phyloP scores from a whole-genome alignment of 805 yeast genomes.

The Candida peoriensis region DNA sequence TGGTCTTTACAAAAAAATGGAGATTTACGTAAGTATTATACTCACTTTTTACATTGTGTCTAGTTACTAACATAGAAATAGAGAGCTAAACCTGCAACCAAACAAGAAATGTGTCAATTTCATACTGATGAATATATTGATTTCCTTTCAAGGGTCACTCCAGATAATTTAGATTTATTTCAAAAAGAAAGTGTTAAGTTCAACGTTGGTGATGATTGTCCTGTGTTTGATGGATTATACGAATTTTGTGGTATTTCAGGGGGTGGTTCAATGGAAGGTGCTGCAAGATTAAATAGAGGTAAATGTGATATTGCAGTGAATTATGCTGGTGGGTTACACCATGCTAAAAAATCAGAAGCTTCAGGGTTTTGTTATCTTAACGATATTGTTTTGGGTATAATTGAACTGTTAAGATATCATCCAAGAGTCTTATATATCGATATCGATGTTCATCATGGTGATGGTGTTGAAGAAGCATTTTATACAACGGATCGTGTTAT shows the following conservation, averaged over 20 bases:
- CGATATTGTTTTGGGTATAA: constrained; percentile 86
- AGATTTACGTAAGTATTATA: constrained; percentile 43
- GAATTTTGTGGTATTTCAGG: constrained; percentile 86
- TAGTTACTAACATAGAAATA: background rate
- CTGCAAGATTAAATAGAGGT: constrained; percentile 77
- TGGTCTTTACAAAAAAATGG: constrained; percentile 86
- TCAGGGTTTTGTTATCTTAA: constrained; percentile 94
- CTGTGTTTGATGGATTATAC: constrained; percentile 87
- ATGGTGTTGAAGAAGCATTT: constrained; percentile 97
- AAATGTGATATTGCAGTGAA: constrained; percentile 92
- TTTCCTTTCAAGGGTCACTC: constrained; percentile 82
- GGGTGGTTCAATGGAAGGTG: constrained; percentile 93
- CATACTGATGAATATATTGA: constrained; percentile 93
- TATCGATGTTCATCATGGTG: constrained; percentile 95
- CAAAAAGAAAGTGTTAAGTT: constrained; percentile 60
- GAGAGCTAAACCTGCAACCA: constrained; percentile 75
- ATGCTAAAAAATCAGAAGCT: constrained; percentile 92
- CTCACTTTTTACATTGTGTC: background rate
- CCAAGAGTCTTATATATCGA: constrained; percentile 92
- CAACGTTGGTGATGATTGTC: constrained; percentile 95
- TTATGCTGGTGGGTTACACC: constrained; percentile 96
- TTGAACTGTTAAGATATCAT: constrained; percentile 80
- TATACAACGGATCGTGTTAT: constrained; percentile 92
- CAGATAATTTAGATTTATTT: constrained; percentile 75
- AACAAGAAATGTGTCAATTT: constrained; percentile 72